A percentile compares a stretch with the other conserved stretches of the same genome.
Conservation (phyloP, 495 filamentous ascomycete species). For the Halenospora varia region DNA sequence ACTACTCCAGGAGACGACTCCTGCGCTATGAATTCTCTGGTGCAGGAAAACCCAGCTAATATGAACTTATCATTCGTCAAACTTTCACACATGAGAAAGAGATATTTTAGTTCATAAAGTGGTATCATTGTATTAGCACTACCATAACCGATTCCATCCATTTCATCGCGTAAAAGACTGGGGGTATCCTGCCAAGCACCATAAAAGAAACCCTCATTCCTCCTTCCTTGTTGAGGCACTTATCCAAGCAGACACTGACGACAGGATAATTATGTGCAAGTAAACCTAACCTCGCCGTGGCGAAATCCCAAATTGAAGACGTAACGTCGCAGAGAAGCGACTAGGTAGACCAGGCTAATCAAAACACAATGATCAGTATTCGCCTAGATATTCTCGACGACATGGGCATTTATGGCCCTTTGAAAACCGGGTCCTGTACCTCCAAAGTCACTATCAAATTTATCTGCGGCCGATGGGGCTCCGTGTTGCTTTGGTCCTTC, state of each 20-base stretch:
- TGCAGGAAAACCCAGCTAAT: too few relatives aligned
- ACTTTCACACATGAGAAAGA: too few relatives aligned
- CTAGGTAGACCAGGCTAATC: constrained; percentile 24
- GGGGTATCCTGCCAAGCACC: not conserved
- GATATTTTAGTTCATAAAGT: too few relatives aligned
- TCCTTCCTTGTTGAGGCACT: not conserved
- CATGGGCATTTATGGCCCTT: constrained; percentile 74
- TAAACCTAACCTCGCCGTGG: not conserved
- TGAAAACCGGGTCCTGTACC: constrained; percentile 60
- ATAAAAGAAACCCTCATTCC: not conserved
- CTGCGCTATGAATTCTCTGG: too few relatives aligned
- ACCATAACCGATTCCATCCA: not conserved
- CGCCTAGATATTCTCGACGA: constrained; percentile 82
- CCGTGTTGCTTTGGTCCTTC: constrained; percentile 13
- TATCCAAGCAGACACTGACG: not conserved
- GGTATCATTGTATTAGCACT: not conserved
- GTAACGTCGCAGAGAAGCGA: not conserved
- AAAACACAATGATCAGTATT: constrained; percentile 20
- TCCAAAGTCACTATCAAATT: constrained; percentile 49
- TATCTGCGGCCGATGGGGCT: constrained; percentile 22
- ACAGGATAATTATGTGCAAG: not conserved
- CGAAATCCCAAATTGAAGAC: not conserved
- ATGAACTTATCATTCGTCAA: too few relatives aligned
- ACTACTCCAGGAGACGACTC: too few relatives aligned
- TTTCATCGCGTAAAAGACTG: not conserved